Conservation (phyloP, 495 filamentous ascomycete species). For the Letharia lupina region DNA sequence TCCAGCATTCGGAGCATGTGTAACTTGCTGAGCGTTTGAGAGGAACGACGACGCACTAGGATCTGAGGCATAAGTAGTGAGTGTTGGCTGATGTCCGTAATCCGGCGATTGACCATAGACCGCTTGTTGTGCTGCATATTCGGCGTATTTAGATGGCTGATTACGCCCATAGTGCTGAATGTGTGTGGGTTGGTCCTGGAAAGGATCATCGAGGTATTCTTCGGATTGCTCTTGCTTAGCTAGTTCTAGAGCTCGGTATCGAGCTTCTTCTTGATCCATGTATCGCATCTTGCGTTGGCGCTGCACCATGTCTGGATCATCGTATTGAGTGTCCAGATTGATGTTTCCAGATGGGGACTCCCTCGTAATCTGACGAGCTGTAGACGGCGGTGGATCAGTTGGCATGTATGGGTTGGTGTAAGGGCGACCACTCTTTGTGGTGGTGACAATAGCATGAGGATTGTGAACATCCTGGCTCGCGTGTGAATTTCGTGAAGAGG, state of each 20-base stretch:
- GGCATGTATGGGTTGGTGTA: neutral
- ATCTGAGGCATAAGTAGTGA: neutral
- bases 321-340: neutral
- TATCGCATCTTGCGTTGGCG: neutral
- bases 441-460: neutral
- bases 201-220: neutral
- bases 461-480: neutral
- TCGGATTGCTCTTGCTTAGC: neutral
- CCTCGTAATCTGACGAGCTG: neutral
- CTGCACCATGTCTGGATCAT: neutral
- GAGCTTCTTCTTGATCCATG: slow-evolving; percentile 2
- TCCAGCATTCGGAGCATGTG: neutral
- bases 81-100: neutral
- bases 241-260: neutral
- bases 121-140: neutral
- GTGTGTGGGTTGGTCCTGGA: neutral
- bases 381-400: neutral
- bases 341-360: neutral
- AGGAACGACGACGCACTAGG: neutral
- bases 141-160: neutral
- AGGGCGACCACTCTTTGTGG: slow-evolving; percentile 1
- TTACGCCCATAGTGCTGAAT: neutral
- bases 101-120: neutral
- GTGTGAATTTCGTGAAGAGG: neutral
- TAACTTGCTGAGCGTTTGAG: neutral